Base-by-base conservation (phyloP, 208 protist species). In the Acanthamoeba quina region DNA sequence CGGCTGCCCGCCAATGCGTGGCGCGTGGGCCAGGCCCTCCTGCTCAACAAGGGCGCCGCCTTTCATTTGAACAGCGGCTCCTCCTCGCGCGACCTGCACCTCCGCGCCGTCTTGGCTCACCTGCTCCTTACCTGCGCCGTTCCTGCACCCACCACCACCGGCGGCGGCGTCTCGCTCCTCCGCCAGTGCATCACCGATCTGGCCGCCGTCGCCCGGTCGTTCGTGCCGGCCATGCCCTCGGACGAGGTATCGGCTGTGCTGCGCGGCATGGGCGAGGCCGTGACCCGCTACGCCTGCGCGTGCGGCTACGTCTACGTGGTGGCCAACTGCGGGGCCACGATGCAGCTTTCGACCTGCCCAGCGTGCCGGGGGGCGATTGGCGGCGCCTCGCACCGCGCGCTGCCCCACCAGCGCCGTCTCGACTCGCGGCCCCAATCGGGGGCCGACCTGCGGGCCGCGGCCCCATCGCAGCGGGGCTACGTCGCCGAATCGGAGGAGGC, bases 281-380 rank as follows among this genome's bases (percentile, higher is more conserved):
- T 76, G 68, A 76, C 68, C 31, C 68, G 68, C 68, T 76, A 76
- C 34, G 68, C 68, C n/a, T 76, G 68, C 19, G 13, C 68, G 31
- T 76, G 68, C 34, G 68, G 68, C 68, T 76, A 76, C 68, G 34
- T 76, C 34, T 76, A 76, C 34, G 68, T 76, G 68, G 68, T 76
- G n/a, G 68, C 68, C n/a, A 31, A 76, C n/a, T 76, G 68, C 34
- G 68, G 68, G 34, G 68, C 31, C 68, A 76, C 68, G 19, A 76
- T 76, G 68, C 68, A 76, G 34, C 68, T 76, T 2, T 76, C 68
- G 34, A 76, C 68, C n/a, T 76, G 68, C 68, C 68, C 68, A 44
- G n/a, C 68, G 68, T 76, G 68, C 68, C n/a, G n/a, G 62, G 34
- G 31, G 31, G 34, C 31, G 31, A 76, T 76, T 76, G 68, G 68